These are phyloP conservation scores for Cyberlindnera mycetangii DNA, from an alignment of 805 yeast species.

Conservation along the genomic window DNA sequence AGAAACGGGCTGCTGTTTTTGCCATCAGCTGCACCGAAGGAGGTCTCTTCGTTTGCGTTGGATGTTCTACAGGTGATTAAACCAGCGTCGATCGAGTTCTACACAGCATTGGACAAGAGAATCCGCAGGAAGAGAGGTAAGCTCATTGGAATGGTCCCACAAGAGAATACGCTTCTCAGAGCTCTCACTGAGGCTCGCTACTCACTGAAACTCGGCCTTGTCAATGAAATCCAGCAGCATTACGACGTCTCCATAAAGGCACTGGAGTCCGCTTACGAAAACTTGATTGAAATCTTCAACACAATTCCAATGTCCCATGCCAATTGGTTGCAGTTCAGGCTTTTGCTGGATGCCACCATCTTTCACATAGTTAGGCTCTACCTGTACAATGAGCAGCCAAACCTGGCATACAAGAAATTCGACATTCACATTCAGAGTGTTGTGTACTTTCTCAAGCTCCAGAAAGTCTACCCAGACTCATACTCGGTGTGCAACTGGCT, in stretches of 20 bases:
- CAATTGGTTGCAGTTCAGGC: constrained; percentile 44
- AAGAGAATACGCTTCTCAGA: constrained; percentile 8
- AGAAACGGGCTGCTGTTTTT: constrained; percentile 43
- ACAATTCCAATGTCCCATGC: constrained; percentile 23
- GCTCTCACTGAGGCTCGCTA: constrained; percentile 38
- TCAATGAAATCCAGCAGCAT: constrained; percentile 47
- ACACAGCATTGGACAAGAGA: constrained; percentile 37
- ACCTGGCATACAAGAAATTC: constrained; percentile 61
- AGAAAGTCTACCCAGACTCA: constrained; percentile 26
- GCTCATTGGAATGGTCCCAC: constrained; percentile 9
- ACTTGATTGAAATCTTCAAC: constrained; percentile 40
- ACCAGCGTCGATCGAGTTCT: constrained; percentile 44
- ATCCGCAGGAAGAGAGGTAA: constrained; percentile 37
- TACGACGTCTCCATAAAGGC: constrained; percentile 47
- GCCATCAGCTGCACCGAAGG: constrained; percentile 37
- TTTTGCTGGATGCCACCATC: constrained; percentile 55
- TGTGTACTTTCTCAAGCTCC: constrained; percentile 33
- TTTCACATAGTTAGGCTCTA: constrained; percentile 61
- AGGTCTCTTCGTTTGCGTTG: constrained; percentile 38
- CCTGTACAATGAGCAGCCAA: constrained; percentile 55
- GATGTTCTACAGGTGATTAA: constrained; percentile 37
- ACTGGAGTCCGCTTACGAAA: constrained; percentile 53
- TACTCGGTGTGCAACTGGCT: constrained; percentile 48
- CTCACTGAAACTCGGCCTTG: constrained; percentile 46
- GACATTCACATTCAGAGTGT: constrained; percentile 59